Base-by-base conservation (phyloP, 352 stramenopile genomes). In the Blastocystis sp. region DNA sequence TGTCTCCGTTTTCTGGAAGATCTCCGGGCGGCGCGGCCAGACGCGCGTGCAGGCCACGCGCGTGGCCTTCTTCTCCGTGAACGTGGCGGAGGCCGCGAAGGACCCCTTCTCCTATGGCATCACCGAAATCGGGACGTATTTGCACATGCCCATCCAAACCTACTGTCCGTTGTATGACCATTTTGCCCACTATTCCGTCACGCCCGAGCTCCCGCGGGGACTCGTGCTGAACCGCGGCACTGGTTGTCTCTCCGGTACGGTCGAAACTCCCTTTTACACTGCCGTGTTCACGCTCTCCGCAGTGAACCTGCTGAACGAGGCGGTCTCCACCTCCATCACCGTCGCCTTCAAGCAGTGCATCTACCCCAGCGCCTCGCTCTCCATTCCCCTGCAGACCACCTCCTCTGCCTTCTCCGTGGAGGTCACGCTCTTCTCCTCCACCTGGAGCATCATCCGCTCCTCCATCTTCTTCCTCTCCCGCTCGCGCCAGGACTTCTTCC, bases 221-320 rank as follows among this genome's bases (percentile, higher is more conserved):
- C 43, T 81, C 11, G n/a, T 52, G 28, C 42, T 81, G 59, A 81
- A 81, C 34, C 14, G 42, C 3, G 71, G 71, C 65, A 81, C 71
- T 3, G 71, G 71, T 1, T 81, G 71, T 66, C 59, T 81, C 19
- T 48, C 71, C 0, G 71, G 71, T 3, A 62, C 54, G 19, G 60
- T 64, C 2, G 24, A n/a, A 40, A 34, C 40, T n/a, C 0, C 11
- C 11, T 81, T 81, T 42, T 14, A n/a, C 24, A n/a, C 71, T 14
- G 52, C 11, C 19, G 28, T 40, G 9, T 45, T 54, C 11, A 68
- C 71, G n/a, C 59, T 81, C 40, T 21, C 11, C 40, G 71, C 71
- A 43, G 19, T 28, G 10, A 81, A 66, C 43, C 28, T 81, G n/a
- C 3, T n/a, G 24, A 62, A 81, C 34, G 9, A 68, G 38, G 3